phyloP scores from a whole-genome alignment of 1,284 basidiomycete species.

The Coniophora puteana region DNA sequence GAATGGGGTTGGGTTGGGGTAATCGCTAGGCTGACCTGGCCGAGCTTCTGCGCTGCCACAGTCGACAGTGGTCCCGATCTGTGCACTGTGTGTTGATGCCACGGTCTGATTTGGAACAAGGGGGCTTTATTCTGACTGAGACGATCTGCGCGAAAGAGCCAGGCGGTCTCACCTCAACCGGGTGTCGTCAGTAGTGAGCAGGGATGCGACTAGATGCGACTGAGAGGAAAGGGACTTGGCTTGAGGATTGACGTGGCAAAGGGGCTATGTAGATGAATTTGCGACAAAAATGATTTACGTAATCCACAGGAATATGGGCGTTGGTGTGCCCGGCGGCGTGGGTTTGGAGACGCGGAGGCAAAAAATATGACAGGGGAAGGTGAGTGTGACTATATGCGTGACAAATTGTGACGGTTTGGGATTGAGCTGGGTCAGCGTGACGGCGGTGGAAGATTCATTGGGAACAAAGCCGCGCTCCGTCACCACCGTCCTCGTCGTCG shows the following conservation, averaged over 20 bases:
- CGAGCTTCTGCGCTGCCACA: too few relatives aligned
- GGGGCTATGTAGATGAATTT: background rate
- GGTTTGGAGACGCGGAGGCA: too few relatives aligned
- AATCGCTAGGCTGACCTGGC: too few relatives aligned
- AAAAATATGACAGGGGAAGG: too few relatives aligned
- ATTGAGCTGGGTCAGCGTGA: background rate
- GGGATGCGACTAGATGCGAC: background rate
- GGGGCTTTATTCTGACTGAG: constrained; percentile 3
- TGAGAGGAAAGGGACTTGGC: background rate
- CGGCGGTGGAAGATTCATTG: background rate
- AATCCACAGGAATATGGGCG: too few relatives aligned
- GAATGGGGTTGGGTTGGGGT: too few relatives aligned
- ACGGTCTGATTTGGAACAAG: constrained; percentile 13
- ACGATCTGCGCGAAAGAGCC: background rate
- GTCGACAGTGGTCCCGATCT: background rate
- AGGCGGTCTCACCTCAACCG: background rate
- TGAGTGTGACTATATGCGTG: too few relatives aligned
- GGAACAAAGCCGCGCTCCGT: background rate
- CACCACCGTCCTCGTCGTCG: background rate
- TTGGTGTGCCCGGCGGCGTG: too few relatives aligned
- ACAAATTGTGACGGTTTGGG: background rate
- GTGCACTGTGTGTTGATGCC: constrained; percentile 1
- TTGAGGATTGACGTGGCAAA: background rate
- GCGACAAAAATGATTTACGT: too few relatives aligned
- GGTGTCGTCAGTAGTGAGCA: background rate